Base-by-base conservation (phyloP, 108 stramenopile genomes). In the Skeletonema grethae region DNA sequence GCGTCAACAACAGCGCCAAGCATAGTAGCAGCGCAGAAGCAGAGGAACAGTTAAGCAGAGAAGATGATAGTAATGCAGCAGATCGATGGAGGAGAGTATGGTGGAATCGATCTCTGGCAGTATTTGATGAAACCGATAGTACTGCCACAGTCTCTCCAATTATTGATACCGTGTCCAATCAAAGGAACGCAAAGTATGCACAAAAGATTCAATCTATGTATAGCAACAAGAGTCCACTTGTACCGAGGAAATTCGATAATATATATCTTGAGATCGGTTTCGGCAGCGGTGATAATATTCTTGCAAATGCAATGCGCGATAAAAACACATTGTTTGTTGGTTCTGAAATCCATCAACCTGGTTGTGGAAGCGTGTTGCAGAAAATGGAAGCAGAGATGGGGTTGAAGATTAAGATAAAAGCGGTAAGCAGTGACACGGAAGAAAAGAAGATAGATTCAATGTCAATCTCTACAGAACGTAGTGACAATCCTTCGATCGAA, bases 231-330 rank as follows among this genome's bases (percentile, higher is more conserved):
- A 55, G 66, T 36, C 45, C 31, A 67, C 31, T 53, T 13, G 35
- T 65, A 70, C 22, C 76, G 13, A 28, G 45, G 75, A n/a, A 53
- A 45, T 62, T 53, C 32, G 28, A 65, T 65, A 5, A 86, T 20
- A 82, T 84, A 30, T 85, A 85, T 83, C 67, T 90, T 18, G 91
- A 92, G 57, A 80, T 92, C 45, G 91, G 91, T 11, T 88, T 87
- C 71, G 91, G 91, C 3, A 68, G 73, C 18, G 91, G 91, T 15
- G 85, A 88, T 43, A 90, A 88, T 67, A 13, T 92, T 24, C 62
- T 86, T 25, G 81, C 84, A 9, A 81, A 87, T 45, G 76, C 86
- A 35, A 45, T 18, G 18, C 66, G 61, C 4, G 48, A 77, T 73
- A 82, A 75, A 18, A 67, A 84, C 29, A 71, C 61, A 48, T 73